Evolutionary conservation across 2,329 filamentous ascomycete genomes (phyloP).

Genomic region (Microdochium nivale): DNA sequence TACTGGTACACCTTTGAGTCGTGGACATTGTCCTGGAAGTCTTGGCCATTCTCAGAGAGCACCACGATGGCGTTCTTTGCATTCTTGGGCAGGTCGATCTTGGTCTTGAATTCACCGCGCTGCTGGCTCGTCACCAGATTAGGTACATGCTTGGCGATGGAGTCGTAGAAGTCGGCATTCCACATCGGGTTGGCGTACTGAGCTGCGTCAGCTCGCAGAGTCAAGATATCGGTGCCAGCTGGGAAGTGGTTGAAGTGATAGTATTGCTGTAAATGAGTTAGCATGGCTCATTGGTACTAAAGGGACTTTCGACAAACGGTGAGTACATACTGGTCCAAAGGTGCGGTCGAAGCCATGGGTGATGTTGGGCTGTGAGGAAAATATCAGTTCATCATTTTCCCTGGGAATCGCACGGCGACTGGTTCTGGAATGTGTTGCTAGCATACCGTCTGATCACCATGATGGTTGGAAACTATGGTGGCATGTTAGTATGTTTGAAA

Average conservation of each 20-base stretch:
- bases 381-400: constrained; percentile 2
- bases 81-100: constrained; percentile 39
- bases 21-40: constrained; percentile 51
- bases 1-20: constrained; percentile 52
- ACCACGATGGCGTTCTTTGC: constrained; percentile 46
- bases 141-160: constrained; percentile 48
- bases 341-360: constrained; percentile 56
- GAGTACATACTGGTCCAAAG: constrained; percentile 39
- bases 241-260: constrained; percentile 54
- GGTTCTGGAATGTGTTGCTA: not conserved
- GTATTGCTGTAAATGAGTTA: constrained; percentile 28
- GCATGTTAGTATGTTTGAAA: constrained; percentile 7
- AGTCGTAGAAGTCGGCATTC: constrained; percentile 55
- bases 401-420: not conserved
- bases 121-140: constrained; percentile 46
- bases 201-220: constrained; percentile 44
- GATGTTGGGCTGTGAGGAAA: constrained; percentile 40
- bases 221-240: constrained; percentile 32
- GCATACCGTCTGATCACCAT: constrained; percentile 44
- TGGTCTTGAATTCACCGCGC: constrained; percentile 41
- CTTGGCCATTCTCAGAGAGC: constrained; percentile 38
- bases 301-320: not conserved
- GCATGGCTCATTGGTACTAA: not conserved
- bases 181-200: constrained; percentile 40
- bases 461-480: constrained; percentile 46